Evolutionary conservation across 371 early-diverging fungal genomes (phyloP), one percentile per base, ranked within the genome.

Genomic region (Smittium culicis): DNA sequence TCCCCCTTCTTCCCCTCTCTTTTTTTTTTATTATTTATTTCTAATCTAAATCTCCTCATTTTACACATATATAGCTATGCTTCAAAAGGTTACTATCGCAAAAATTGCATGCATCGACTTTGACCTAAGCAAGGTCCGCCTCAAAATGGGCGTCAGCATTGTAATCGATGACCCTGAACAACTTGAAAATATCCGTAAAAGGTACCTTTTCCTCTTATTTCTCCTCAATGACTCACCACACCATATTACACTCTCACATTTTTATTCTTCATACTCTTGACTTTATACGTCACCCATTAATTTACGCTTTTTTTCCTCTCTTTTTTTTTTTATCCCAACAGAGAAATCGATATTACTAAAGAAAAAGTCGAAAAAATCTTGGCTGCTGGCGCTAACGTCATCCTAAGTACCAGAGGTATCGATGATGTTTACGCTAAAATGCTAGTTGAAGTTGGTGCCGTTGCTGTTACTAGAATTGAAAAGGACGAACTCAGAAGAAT

Each of bases 31-130:
- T 20, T 57, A 57, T 20, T 20, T 8, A 57, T n/a, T 57, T 57
- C 27, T 57, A 57, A n/a, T 25, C 14, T n/a, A 11, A 16, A 16
- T n/a, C 27, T 57, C 24, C 25, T 25, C 27, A 5, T 20, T n/a
- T 27, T 57, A n/a, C 27, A 5, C 25, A 16, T 27, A 20, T 57
- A 5, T 27, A 57, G 57, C n/a, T 57, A 93, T 98, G 89, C 89
- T 88, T 76, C 94, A 88, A 64, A 84, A 83, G 67, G 82, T 98
- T 69, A 80, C 80, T 55, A 88, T 86, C 67, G 95, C 99, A 61
- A 94, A 94, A 83, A 96, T 99, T 78, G 93, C 98, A n/a, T 96
- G 95, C 77, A 79, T 99, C 61, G 99, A 99, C 78, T 97, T 99
- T 84, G 95, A 99, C 83, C 84, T 99, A 62, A 93, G 94, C 79